Conservation (phyloP, 2,329 filamentous ascomycete species). For the Eutypa lata region DNA sequence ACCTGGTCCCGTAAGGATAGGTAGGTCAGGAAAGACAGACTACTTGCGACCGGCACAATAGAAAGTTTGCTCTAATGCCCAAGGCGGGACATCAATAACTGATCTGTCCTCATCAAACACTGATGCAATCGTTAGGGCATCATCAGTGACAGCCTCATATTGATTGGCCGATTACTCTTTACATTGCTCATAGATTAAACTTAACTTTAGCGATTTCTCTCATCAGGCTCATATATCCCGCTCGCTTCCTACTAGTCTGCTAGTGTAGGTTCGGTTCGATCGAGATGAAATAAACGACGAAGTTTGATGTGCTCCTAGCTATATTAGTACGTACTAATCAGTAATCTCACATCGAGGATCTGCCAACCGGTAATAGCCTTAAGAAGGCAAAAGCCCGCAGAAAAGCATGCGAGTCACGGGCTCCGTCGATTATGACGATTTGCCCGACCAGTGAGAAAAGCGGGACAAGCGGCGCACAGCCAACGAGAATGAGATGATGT, state of each 20-base stretch:
- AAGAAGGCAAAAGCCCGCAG: constrained; percentile 11
- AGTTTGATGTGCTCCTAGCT: not conserved
- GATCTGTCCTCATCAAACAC: not conserved
- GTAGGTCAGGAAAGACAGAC: not conserved
- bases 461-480: constrained; percentile 8
- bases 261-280: not conserved
- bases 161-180: no score
- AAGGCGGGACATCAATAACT: no score
- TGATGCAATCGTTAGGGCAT: not conserved
- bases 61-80: constrained; percentile 16
- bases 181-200: not conserved
- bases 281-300: not conserved
- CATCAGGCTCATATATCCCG: no score
- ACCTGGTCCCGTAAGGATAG: no score
- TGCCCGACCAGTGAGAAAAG: constrained; percentile 23
- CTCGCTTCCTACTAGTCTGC: no score
- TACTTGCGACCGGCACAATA: constrained; percentile 9
- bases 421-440: constrained; percentile 29
- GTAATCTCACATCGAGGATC: constrained; percentile 14
- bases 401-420: constrained; percentile 33
- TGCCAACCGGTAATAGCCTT: constrained; percentile 18
- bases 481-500: constrained; percentile 24
- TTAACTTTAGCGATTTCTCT: not conserved
- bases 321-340: not conserved
- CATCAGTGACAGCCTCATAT: no score